Conservation (phyloP, 192 early-diverging fungal genomes). For the Fimicolochytrium jonesii region DNA sequence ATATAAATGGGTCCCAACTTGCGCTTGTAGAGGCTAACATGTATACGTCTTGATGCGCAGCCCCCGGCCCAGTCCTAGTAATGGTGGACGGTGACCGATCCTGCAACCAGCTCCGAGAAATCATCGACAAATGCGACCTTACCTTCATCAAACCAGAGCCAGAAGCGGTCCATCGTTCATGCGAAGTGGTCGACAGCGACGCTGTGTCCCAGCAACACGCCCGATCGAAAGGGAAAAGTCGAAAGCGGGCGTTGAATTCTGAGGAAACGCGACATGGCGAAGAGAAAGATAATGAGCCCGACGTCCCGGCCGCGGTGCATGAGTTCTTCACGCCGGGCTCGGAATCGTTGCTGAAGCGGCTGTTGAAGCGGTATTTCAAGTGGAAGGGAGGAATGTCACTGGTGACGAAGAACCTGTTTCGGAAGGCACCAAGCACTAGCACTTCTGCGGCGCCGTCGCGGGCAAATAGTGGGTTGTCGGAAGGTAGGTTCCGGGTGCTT, state of each 20-base stretch:
- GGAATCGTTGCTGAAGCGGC: conserved; percentile 32
- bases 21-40: neutral
- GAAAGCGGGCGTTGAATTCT: too few relatives aligned
- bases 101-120: conserved; percentile 60
- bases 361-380: conserved; percentile 65
- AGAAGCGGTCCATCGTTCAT: too few relatives aligned
- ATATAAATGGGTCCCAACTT: neutral
- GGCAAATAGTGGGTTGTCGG: too few relatives aligned
- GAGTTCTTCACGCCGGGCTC: conserved; percentile 13
- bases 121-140: conserved; percentile 29
- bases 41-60: neutral
- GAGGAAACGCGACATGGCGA: too few relatives aligned
- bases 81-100: conserved; percentile 67
- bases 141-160: conserved; percentile 30
- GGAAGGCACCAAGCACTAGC: too few relatives aligned
- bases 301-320: too few relatives aligned
- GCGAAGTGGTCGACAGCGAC: too few relatives aligned
- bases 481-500: too few relatives aligned
- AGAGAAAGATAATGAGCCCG: neutral
- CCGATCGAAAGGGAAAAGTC: too few relatives aligned
- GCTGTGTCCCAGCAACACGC: too few relatives aligned
- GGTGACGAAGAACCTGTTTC: conserved; percentile 28
- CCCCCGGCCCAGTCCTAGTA: conserved; percentile 55
- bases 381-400: conserved; percentile 56
- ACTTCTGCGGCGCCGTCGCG: too few relatives aligned